Conservation (phyloP, 768 basidiomycete genomes). For the Hortiboletus flavorubellus region DNA sequence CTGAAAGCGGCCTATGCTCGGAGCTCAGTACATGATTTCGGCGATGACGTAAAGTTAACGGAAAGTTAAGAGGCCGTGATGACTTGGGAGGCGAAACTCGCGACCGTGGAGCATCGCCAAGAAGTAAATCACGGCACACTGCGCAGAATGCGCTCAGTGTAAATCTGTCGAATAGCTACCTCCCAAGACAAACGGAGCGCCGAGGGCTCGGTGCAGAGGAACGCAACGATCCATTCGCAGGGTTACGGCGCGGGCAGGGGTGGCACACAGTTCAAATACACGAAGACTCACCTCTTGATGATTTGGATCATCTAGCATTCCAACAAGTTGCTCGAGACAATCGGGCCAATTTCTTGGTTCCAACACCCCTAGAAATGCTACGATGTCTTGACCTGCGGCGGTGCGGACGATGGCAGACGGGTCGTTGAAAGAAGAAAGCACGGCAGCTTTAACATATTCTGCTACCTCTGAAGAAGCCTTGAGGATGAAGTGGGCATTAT, state of each 20-base stretch:
- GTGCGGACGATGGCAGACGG: conserved; percentile 85
- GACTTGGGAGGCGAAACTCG: conserved; percentile 1
- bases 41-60: background rate
- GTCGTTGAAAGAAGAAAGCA: conserved; percentile 81
- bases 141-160: background rate
- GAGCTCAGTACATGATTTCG: conserved; percentile 16
- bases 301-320: conserved; percentile 73
- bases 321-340: conserved; percentile 82
- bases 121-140: conserved; percentile 7
- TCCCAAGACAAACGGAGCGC: conserved; percentile 8
- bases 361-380: conserved; percentile 80
- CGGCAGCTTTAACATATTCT: conserved; percentile 69
- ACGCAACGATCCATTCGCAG: background rate
- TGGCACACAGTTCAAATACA: background rate
- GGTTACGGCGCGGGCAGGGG: background rate
- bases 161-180: conserved; percentile 4
- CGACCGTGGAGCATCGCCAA: background rate
- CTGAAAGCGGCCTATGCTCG: conserved; percentile 79
- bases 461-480: conserved; percentile 62
- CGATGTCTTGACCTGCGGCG: conserved; percentile 91
- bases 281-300: conserved; percentile 79
- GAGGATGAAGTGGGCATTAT: conserved; percentile 81
- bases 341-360: conserved; percentile 96
- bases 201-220: background rate
- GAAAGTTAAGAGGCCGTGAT: background rate